These are phyloP conservation scores for Logfia minima DNA, from an alignment of 129 eudicot genomes.

Conservation along the genomic window DNA sequence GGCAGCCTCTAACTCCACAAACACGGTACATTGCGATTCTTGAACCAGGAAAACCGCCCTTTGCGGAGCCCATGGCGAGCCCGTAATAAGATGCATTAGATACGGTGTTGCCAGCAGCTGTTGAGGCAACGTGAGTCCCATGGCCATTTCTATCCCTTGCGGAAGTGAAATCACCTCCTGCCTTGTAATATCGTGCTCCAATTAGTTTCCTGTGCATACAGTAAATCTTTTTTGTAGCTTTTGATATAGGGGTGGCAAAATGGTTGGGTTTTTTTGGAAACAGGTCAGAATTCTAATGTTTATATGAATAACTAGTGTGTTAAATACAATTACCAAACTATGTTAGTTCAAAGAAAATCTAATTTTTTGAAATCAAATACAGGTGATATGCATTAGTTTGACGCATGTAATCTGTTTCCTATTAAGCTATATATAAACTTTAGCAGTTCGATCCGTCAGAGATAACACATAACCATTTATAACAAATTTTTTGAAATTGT, in stretches of 20 bases:
- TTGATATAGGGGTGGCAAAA: not conserved
- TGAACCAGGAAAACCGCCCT: conserved; percentile 72
- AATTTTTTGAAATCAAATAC: too few relatives aligned
- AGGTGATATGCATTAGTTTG: too few relatives aligned
- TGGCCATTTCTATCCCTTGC: conserved; percentile 75
- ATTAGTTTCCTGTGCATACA: conserved; percentile 56
- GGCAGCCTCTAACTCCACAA: conserved; percentile 51
- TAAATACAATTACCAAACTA: too few relatives aligned
- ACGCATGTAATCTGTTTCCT: too few relatives aligned
- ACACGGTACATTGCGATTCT: conserved; percentile 73
- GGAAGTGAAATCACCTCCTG: conserved; percentile 24
- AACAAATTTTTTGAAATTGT: too few relatives aligned
- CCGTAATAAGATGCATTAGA: conserved; percentile 71
- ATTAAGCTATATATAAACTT: too few relatives aligned
- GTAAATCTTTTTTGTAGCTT: not conserved
- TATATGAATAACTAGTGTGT: too few relatives aligned
- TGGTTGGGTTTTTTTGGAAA: not conserved
- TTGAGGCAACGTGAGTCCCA: conserved; percentile 86
- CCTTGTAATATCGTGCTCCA: conserved; percentile 72
- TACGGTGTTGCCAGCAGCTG: conserved; percentile 71
- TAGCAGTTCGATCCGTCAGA: too few relatives aligned
- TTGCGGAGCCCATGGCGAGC: conserved; percentile 75
- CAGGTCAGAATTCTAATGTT: too few relatives aligned
- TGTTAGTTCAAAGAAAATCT: too few relatives aligned
- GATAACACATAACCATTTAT: too few relatives aligned